A percentile compares a stretch with the other conserved stretches of the same genome.
These are phyloP conservation scores for Solanum bulbocastanum DNA, from an alignment of 257 asterid genomes.

Conservation along the genomic window DNA sequence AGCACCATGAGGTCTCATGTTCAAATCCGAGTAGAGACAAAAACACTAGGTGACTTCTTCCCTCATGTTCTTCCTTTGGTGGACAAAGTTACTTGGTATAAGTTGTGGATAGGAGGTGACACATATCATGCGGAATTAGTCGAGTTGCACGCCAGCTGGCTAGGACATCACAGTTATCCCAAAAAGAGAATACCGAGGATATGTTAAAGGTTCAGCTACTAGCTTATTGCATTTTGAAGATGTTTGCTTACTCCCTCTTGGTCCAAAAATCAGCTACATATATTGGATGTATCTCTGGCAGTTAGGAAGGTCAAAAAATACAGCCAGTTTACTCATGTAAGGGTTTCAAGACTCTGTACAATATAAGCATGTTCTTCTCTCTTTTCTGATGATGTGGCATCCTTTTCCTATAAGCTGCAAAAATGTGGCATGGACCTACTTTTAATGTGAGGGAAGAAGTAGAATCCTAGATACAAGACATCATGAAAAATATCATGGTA, in stretches of 20 bases:
- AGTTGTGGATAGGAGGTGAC: neutral
- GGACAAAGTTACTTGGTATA: neutral
- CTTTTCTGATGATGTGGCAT: neutral
- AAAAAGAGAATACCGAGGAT: neutral
- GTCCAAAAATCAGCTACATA: neutral
- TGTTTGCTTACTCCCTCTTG: neutral
- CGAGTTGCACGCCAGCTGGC: neutral
- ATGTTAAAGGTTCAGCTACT: neutral
- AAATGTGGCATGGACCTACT: neutral
- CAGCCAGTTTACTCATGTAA: neutral
- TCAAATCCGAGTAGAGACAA: neutral
- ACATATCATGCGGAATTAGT: neutral
- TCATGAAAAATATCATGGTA: neutral
- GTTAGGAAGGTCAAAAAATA: neutral
- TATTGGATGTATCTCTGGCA: neutral
- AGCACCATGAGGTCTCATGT: neutral
- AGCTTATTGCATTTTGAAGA: neutral
- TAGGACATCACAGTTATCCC: neutral
- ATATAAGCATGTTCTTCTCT: neutral
- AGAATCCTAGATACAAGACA: neutral
- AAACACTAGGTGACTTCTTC: neutral
- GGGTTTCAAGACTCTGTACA: neutral
- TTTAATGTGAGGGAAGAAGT: neutral
- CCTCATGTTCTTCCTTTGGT: neutral
- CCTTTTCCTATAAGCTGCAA: neutral